Conservation (phyloP, 164 flowering plant genomes). For the Taxillus chinensis region DNA sequence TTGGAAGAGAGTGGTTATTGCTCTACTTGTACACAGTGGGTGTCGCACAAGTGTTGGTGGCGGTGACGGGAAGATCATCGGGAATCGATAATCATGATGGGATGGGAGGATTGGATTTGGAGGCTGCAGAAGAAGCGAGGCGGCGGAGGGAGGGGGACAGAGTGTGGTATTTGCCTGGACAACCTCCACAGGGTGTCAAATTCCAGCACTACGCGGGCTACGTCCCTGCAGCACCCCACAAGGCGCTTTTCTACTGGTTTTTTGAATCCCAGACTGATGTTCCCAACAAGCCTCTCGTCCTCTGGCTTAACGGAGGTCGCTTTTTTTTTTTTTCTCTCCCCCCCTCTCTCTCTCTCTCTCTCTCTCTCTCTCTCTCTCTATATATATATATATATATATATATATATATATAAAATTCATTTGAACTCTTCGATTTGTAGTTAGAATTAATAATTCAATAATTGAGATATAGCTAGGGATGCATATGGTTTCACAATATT, state of each 20-base stretch:
- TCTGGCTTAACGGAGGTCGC: slow-evolving; percentile 70
- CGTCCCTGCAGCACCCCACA: slow-evolving; percentile 27
- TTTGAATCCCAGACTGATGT: slow-evolving; percentile 29
- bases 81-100: background rate
- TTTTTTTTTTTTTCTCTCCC: slow-evolving; percentile 4
- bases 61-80: background rate
- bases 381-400: too few species aligned
- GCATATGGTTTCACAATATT: too few species aligned
- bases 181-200: slow-evolving; percentile 24
- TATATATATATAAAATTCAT: too few species aligned
- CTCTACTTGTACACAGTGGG: too few species aligned
- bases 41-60: background rate
- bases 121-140: background rate
- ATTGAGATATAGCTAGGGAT: too few species aligned
- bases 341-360: too few species aligned
- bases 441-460: too few species aligned
- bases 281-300: slow-evolving; percentile 32
- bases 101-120: background rate
- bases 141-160: slow-evolving; percentile 23
- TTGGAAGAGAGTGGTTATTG: too few species aligned
- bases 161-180: slow-evolving; percentile 42
- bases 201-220: slow-evolving; percentile 56
- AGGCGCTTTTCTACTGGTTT: slow-evolving; percentile 59
- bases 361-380: slow-evolving; percentile 5
- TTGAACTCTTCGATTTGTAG: too few species aligned